phyloP scores from a whole-genome alignment of 2,329 filamentous ascomycete genomes.

The Phialocephala subalpina region DNA sequence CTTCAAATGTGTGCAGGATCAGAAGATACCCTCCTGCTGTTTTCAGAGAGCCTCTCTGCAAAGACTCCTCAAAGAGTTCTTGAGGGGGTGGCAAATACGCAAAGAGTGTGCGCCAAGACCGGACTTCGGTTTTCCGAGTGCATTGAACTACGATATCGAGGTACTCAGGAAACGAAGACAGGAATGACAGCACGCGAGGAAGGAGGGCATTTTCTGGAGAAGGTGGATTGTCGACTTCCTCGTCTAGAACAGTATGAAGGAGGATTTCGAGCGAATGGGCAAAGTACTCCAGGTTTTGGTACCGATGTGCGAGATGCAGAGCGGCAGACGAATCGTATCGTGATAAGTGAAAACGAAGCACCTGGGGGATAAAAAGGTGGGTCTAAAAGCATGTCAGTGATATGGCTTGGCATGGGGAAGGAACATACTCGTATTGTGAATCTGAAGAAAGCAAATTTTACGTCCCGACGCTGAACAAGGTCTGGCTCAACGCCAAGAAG shows the following conservation, averaged over 20 bases:
- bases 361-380: slow-evolving; percentile 89
- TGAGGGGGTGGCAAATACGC: slow-evolving; percentile 88
- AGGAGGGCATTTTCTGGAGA: slow-evolving; percentile 70
- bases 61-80: slow-evolving; percentile 91
- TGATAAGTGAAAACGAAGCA: slow-evolving; percentile 81
- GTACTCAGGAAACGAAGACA: slow-evolving; percentile 82
- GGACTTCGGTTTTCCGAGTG: slow-evolving; percentile 94
- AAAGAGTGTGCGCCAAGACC: slow-evolving; percentile 95
- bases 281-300: slow-evolving; percentile 89
- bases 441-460: slow-evolving; percentile 89
- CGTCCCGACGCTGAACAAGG: slow-evolving; percentile 89
- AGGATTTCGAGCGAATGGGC: slow-evolving; percentile 91
- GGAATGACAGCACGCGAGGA: slow-evolving; percentile 67
- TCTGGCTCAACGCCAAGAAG: slow-evolving; percentile 92
- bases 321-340: slow-evolving; percentile 82
- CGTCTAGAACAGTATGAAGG: slow-evolving; percentile 90
- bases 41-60: slow-evolving; percentile 86
- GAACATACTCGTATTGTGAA: slow-evolving; percentile 82
- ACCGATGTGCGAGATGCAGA: slow-evolving; percentile 82
- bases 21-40: slow-evolving; percentile 97
- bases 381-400: slow-evolving; percentile 63
- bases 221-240: slow-evolving; percentile 83
- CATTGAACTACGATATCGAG: slow-evolving; percentile 96
- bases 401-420: neutral
- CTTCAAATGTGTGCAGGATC: slow-evolving; percentile 84